Base-by-base conservation (phyloP, 768 basidiomycete genomes). In the Galerina marginata region DNA sequence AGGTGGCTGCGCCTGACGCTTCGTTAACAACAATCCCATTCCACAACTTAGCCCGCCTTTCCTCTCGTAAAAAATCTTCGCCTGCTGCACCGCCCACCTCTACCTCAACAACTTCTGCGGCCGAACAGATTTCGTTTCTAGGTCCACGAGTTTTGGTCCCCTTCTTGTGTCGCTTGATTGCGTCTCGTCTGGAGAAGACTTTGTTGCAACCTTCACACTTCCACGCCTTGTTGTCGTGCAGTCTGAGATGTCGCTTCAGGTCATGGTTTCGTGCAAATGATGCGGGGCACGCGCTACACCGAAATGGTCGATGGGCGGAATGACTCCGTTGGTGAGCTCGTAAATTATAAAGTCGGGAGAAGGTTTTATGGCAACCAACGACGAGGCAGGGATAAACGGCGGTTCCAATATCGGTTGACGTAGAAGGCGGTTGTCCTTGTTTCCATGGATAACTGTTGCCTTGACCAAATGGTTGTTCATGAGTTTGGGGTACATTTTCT, bases 371-470 rank as follows among this genome's bases (percentile, higher is more conserved):
- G 70, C 92, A 93, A 36, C 82, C 77, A 26, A 81, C 74, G 15
- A 85, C 77, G n/a, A 86, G 80, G 70, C 92, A 93, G 4, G 92
- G 91, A 66, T 91, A 87, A n/a, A 92, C 89, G 7, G 90, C 89
- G 11, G 90, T 89, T 38, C 85, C 86, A 48, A 89, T 88, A 65
- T 87, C 87, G 29, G 76, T 74, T 15, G 72, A 55, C 50, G 69
- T 63, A 55, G 63, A 49, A 37, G 71, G 60, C 11, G 68, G 62
- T 23, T 71, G 69, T 10, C 67, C 62, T 25, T 72, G 66, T 55
- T 71, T 69, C 79, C 79, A 81, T 25, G 76, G 70, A 65, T 75
- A 77, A 23, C 70, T 57, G 39, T 70, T 61, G 56, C 68, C 71
- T 36, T 74, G 69, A 23, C 74, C 67, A 61, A 68, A 74, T 6